Evolutionary conservation across 129 eudicot species (phyloP).

Genomic region (Flaveria brownii): DNA sequence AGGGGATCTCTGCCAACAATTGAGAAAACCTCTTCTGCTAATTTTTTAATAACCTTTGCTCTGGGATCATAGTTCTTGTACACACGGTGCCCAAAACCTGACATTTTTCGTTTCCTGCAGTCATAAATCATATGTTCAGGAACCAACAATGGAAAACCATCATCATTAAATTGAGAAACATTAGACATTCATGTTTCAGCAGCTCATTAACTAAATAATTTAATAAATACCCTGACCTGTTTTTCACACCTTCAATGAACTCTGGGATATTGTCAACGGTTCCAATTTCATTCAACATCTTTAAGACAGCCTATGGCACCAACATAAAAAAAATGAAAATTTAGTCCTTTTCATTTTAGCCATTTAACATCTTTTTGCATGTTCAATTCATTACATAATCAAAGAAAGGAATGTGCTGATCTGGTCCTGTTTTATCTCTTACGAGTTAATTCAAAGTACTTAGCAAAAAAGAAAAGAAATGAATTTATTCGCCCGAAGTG

Average conservation of each 20-base stretch:
- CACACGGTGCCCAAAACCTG: slow-evolving; percentile 99
- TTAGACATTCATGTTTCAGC: neutral
- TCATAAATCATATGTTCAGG: neutral
- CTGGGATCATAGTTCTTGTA: slow-evolving; percentile 98
- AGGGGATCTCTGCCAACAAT: slow-evolving; percentile 99
- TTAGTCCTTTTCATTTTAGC: slow-evolving; percentile 2
- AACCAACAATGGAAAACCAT: neutral
- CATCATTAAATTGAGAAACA: slow-evolving; percentile 6
- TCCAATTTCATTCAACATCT: slow-evolving; percentile 96
- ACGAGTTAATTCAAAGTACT: neutral
- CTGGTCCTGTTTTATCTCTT: neutral
- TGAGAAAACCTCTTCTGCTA: slow-evolving; percentile 96
- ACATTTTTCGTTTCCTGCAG: slow-evolving; percentile 92
- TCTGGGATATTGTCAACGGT: slow-evolving; percentile 87
- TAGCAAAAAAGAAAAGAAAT: neutral
- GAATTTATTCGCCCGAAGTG: neutral
- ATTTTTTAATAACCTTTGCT: slow-evolving; percentile 89
- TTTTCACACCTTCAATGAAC: slow-evolving; percentile 97
- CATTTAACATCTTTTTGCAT: neutral
- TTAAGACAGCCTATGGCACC: slow-evolving; percentile 76
- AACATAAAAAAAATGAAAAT: neutral
- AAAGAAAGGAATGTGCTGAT: neutral
- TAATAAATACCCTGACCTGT: slow-evolving; percentile 47
- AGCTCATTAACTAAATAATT: slow-evolving; percentile 2
- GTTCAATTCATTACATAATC: slow-evolving; percentile 14